Evolutionary conservation across 805 yeast species (phyloP).

Genomic region (Candida ortonii): DNA sequence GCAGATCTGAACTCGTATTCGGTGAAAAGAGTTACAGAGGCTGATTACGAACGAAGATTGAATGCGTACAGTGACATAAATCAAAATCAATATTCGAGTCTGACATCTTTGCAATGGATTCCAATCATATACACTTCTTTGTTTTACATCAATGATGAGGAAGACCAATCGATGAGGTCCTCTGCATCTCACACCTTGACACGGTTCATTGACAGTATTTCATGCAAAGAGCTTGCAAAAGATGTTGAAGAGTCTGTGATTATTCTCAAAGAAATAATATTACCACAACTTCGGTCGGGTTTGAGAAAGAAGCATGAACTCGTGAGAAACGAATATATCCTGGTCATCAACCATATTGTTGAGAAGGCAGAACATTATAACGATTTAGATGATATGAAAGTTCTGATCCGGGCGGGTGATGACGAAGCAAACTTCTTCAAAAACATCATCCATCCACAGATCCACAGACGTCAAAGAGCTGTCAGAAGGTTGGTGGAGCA

Average conservation of each 20-base stretch:
- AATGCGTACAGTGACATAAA: constrained; percentile 63
- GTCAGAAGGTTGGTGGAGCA: constrained; percentile 56
- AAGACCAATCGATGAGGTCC: constrained; percentile 76
- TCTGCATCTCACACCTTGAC: constrained; percentile 66
- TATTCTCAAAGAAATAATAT: constrained; percentile 48
- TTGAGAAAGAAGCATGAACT: constrained; percentile 58
- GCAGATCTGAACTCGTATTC: constrained; percentile 71
- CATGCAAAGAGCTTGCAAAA: constrained; percentile 29
- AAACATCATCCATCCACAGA: constrained; percentile 79
- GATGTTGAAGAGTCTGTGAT: constrained; percentile 32
- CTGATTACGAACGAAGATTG: constrained; percentile 75
- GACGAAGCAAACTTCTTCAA: constrained; percentile 66
- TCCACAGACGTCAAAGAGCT: constrained; percentile 84
- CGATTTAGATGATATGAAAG: constrained; percentile 65
- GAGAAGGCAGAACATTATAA: constrained; percentile 37
- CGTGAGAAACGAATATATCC: constrained; percentile 69
- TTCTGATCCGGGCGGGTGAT: constrained; percentile 60
- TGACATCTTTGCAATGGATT: constrained; percentile 65
- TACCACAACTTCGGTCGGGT: constrained; percentile 69
- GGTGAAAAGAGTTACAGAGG: constrained; percentile 57
- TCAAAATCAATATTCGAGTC: constrained; percentile 44
- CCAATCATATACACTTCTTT: constrained; percentile 71
- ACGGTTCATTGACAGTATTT: constrained; percentile 59
- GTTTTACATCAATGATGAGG: constrained; percentile 70
- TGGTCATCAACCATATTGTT: constrained; percentile 63